These are phyloP conservation scores for Meyerozyma smithsonii DNA, from an alignment of 1,139 yeast species.

Conservation along the genomic window DNA sequence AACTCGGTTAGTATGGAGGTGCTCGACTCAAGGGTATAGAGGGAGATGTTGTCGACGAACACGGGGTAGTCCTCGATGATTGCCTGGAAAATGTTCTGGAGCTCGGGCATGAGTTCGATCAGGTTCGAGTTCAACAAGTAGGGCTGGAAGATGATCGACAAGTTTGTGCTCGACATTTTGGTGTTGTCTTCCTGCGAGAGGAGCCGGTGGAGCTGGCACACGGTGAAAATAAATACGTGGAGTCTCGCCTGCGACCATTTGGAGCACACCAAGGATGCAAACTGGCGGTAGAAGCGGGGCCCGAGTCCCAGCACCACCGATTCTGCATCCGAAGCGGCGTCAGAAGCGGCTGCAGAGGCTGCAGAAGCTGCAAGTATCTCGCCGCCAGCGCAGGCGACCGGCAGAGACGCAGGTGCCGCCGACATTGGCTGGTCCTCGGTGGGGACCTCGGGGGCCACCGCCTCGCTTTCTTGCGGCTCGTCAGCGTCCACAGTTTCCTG, in stretches of 20 bases:
- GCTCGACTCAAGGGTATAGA: conserved; percentile 3
- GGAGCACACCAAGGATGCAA: not conserved
- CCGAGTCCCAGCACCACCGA: not conserved
- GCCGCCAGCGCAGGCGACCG: too few relatives aligned
- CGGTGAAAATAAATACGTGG: not conserved
- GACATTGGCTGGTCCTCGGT: too few relatives aligned
- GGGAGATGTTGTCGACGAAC: conserved; percentile 6
- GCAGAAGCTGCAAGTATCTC: not conserved
- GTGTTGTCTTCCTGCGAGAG: conserved; percentile 6
- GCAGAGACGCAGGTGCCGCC: too few relatives aligned
- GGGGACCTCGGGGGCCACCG: too few relatives aligned
- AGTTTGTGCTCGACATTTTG: conserved; percentile 11
- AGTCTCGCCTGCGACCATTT: conserved; percentile 1
- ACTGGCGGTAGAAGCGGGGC: not conserved
- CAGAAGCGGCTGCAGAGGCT: not conserved
- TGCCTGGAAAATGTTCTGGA: conserved; percentile 9
- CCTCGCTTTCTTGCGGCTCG: too few relatives aligned
- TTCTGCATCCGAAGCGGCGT: not conserved
- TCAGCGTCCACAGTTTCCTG: too few relatives aligned
- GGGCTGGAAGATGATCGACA: conserved; percentile 13
- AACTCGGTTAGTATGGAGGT: conserved; percentile 5
- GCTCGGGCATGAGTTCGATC: conserved; percentile 8
- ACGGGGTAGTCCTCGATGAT: conserved; percentile 8
- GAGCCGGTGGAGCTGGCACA: not conserved
- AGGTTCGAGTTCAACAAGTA: conserved; percentile 9